These are phyloP conservation scores for Neopestalotiopsis sp. DNA, from an alignment of 2,329 filamentous ascomycete genomes.

Conservation along the genomic window DNA sequence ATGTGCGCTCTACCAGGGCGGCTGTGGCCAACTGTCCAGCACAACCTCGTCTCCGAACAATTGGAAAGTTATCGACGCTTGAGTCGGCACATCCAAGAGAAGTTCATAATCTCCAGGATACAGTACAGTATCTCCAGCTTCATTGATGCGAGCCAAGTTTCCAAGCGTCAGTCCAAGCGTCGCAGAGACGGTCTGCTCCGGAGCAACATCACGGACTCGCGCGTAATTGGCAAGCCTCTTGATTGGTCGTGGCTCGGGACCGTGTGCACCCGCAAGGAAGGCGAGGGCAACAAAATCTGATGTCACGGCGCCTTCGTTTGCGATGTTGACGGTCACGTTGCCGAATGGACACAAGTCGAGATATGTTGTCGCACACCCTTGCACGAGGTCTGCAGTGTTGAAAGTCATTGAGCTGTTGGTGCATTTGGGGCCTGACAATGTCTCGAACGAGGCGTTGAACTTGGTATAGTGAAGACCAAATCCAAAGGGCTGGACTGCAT, in stretches of 20 bases:
- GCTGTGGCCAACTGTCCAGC: not conserved
- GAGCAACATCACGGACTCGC: not conserved
- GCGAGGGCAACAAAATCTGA: not conserved
- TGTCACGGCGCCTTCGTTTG: not conserved
- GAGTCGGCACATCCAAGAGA: not conserved
- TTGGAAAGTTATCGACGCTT: not conserved
- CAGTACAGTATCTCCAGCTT: not conserved
- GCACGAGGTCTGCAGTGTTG: not conserved
- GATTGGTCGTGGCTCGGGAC: not conserved
- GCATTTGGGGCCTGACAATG: not conserved
- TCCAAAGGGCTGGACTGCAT: not conserved
- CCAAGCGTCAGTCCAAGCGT: not conserved
- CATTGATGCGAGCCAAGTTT: not conserved
- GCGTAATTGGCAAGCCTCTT: not conserved
- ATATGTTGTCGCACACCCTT: not conserved
- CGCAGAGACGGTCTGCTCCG: not conserved
- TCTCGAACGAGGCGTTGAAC: not conserved
- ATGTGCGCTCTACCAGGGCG: not conserved
- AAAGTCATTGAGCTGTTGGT: not conserved
- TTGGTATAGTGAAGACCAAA: conserved; percentile 5
- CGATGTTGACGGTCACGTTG: not conserved
- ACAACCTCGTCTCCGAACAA: not conserved
- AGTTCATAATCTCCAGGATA: not conserved
- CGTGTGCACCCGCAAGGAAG: not conserved
- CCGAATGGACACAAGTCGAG: not conserved